Percentiles rank a stretch among this genome's conserved stretches.
phyloP scores from a whole-genome alignment of 192 early-diverging fungal species.

The Rhizophagus clarus region DNA sequence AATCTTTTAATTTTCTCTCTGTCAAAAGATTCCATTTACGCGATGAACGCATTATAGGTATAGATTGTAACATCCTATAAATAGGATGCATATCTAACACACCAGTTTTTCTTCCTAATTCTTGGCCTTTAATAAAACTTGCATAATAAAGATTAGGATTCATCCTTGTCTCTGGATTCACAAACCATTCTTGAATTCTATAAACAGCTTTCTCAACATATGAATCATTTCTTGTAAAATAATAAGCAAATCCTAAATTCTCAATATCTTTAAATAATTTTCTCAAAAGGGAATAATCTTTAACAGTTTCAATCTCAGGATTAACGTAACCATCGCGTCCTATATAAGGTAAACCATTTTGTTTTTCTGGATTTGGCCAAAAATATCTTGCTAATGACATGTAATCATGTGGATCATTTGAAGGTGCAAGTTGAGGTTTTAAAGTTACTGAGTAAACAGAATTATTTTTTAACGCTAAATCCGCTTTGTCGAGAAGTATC shows the following conservation, averaged over 20 bases:
- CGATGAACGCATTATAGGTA: conserved; percentile 42
- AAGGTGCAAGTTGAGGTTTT: conserved; percentile 51
- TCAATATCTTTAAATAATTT: conserved; percentile 47
- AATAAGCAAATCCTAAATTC: conserved; percentile 55
- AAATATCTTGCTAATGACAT: conserved; percentile 60
- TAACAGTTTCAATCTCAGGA: conserved; percentile 51
- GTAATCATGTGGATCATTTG: conserved; percentile 56
- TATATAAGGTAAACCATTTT: conserved; percentile 51
- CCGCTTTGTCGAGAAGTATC: conserved; percentile 17
- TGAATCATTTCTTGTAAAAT: conserved; percentile 48
- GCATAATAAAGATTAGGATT: conserved; percentile 63
- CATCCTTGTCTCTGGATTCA: conserved; percentile 59
- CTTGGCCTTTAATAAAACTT: conserved; percentile 49
- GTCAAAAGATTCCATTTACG: conserved; percentile 33
- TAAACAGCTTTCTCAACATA: conserved; percentile 46
- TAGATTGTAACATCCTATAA: conserved; percentile 41
- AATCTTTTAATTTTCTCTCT: conserved; percentile 37
- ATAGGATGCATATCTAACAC: conserved; percentile 51
- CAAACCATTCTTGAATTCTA: conserved; percentile 56
- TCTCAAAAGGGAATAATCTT: conserved; percentile 45
- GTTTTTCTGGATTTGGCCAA: conserved; percentile 48
- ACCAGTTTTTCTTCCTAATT: conserved; percentile 40
- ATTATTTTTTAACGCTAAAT: conserved; percentile 33
- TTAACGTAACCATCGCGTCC: conserved; percentile 53
- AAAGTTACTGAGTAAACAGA: conserved; percentile 53